Conservation (phyloP, 75 land plant species). For the Ceratopteris richardii region DNA sequence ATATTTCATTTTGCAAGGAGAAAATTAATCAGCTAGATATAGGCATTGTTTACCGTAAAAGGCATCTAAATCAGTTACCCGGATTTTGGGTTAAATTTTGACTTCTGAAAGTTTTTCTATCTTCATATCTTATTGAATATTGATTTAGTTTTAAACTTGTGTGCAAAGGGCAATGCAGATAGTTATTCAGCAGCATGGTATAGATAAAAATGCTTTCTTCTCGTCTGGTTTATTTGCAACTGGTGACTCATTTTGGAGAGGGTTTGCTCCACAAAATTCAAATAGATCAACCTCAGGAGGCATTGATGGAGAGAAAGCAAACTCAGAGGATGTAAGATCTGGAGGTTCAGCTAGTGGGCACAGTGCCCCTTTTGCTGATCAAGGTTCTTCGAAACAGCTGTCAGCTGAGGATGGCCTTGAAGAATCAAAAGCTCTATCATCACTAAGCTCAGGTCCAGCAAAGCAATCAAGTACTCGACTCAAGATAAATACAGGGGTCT, state of each 20-base stretch:
- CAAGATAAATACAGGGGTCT: not conserved
- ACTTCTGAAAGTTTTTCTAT: no score
- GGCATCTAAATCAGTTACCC: no score
- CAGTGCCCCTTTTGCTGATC: slow-evolving; percentile 9
- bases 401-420: slow-evolving; percentile 2
- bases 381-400: slow-evolving; percentile 3
- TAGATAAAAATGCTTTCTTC: slow-evolving; percentile 55
- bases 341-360: slow-evolving; percentile 4
- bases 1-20: no score
- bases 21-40: no score
- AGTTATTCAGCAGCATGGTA: slow-evolving; percentile 61
- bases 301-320: slow-evolving; percentile 1
- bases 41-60: no score
- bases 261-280: slow-evolving; percentile 10
- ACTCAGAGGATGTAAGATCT: slow-evolving; percentile 6
- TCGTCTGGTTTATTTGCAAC: slow-evolving; percentile 36
- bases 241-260: slow-evolving; percentile 29
- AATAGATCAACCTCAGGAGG: slow-evolving; percentile 12
- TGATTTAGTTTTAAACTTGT: slow-evolving; percentile 4
- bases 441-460: not conserved
- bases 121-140: no score
- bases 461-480: not conserved
- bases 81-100: no score
- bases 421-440: slow-evolving; percentile 1
- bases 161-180: slow-evolving; percentile 63